Evolutionary conservation across 2,329 filamentous ascomycete genomes (phyloP).

Genomic region (Cytospora schulzeri): DNA sequence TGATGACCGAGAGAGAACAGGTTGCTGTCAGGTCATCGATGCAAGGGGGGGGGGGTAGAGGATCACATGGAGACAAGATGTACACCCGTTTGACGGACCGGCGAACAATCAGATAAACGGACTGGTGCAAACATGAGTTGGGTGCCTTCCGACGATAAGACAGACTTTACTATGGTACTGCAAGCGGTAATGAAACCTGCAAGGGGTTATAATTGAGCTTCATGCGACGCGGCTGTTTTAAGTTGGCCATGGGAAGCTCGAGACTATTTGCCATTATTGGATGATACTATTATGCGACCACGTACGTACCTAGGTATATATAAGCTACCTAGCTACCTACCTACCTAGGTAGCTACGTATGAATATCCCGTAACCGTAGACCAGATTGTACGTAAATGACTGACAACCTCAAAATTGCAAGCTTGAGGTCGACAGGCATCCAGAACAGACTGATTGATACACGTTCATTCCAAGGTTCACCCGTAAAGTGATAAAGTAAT

Average conservation of each 20-base stretch:
- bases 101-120: neutral
- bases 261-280: neutral
- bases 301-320: too few species aligned
- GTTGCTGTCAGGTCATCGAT: slow-evolving; percentile 7
- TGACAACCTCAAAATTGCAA: neutral
- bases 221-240: slow-evolving; percentile 1
- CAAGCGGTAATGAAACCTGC: neutral
- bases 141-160: too few species aligned
- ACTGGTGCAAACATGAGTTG: neutral
- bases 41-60: slow-evolving; percentile 16
- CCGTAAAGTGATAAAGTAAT: neutral
- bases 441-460: too few species aligned
- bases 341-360: neutral
- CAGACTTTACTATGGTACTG: neutral
- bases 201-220: slow-evolving; percentile 16
- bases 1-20: neutral
- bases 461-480: too few species aligned
- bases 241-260: neutral
- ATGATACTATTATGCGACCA: neutral
- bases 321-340: too few species aligned
- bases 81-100: neutral
- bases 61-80: slow-evolving; percentile 6
- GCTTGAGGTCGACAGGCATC: neutral
- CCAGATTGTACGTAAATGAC: neutral
- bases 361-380: neutral